phyloP scores from a whole-genome alignment of 345 rosid genomes.

The Angophora floribunda region DNA sequence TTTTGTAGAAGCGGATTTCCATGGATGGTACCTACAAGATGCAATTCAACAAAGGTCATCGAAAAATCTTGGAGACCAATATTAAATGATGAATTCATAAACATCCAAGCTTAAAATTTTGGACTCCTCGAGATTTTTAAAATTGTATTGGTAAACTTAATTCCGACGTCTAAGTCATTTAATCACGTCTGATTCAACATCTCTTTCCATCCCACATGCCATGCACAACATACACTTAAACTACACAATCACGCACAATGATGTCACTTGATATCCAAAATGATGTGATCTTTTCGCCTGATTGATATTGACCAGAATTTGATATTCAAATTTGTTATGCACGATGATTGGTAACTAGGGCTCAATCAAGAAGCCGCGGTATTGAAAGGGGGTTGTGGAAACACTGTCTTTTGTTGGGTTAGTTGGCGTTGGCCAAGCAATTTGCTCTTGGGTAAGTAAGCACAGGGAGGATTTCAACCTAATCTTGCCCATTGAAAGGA shows the following conservation, averaged over 20 bases:
- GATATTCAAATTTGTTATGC: background rate
- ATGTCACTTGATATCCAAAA: background rate
- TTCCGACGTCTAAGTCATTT: no score
- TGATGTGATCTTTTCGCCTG: background rate
- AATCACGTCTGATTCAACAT: accelerated
- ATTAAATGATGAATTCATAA: background rate
- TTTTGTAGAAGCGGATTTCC: no score
- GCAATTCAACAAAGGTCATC: no score
- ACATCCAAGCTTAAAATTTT: background rate
- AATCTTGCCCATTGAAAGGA: background rate
- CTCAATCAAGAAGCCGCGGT: background rate
- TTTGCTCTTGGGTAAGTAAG: background rate
- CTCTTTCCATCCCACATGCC: background rate
- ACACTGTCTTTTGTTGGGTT: background rate
- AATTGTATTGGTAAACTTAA: accelerated
- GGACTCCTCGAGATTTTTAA: background rate
- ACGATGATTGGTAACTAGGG: background rate
- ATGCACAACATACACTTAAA: background rate
- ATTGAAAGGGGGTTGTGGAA: background rate
- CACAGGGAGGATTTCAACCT: background rate
- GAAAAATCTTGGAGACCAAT: no score
- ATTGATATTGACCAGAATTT: background rate
- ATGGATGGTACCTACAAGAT: no score
- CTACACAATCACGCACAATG: background rate
- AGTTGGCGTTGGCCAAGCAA: background rate